Conservation (phyloP, 1,284 basidiomycete species). For the Cystobasidium pallidum region DNA sequence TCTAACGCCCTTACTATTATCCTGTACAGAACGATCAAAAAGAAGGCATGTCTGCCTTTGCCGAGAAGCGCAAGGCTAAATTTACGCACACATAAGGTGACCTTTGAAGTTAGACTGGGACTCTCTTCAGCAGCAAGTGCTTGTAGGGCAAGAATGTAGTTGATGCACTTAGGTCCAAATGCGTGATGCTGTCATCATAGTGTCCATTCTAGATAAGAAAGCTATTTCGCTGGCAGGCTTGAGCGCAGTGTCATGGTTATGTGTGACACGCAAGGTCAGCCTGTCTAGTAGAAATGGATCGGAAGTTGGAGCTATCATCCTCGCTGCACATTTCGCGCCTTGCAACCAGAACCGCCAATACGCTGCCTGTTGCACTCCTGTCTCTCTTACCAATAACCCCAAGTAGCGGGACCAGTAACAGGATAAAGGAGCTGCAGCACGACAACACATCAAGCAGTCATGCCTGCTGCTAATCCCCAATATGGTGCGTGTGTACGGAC, state of each 20-base stretch:
- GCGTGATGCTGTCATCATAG: no score
- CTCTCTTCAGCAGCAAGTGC: no score
- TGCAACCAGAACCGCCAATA: no score
- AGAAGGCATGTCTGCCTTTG: constrained; percentile 96
- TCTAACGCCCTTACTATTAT: background rate
- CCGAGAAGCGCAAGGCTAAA: constrained; percentile 90
- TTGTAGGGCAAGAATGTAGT: no score
- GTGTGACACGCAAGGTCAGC: no score
- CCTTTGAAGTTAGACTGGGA: no score
- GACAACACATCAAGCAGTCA: background rate
- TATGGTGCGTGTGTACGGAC: constrained; percentile 31
- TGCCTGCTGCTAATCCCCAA: constrained; percentile 42
- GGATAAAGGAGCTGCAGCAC: background rate
- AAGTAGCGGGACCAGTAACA: background rate
- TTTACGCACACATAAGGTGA: constrained; percentile 63
- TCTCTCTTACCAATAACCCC: constrained; percentile 1
- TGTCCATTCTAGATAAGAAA: background rate
- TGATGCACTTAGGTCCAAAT: no score
- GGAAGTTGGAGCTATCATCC: no score
- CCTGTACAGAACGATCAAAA: constrained; percentile 76
- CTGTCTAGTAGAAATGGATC: no score
- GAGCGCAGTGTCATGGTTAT: no score
- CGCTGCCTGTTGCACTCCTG: background rate
- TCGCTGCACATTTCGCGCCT: no score
- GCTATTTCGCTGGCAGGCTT: no score